phyloP scores from a whole-genome alignment of 1,139 yeast species.

The Torulaspora globosa region DNA sequence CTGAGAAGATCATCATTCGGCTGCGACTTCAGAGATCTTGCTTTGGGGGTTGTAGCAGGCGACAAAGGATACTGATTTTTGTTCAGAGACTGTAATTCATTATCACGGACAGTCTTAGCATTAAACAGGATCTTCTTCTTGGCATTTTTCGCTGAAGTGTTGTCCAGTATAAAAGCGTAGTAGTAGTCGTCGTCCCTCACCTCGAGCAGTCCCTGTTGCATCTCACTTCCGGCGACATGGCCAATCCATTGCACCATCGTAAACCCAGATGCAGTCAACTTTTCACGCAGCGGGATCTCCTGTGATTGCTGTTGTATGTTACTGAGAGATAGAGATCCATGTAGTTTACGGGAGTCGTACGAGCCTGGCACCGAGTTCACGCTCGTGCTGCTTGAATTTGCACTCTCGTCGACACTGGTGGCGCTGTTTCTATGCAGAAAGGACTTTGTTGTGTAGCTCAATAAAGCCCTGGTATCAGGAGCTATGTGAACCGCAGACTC shows the following conservation, averaged over 20 bases:
- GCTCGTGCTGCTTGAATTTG: constrained; percentile 7
- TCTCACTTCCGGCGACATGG: constrained; percentile 49
- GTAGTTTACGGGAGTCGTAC: constrained; percentile 21
- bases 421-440: constrained; percentile 22
- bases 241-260: constrained; percentile 45
- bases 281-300: constrained; percentile 39
- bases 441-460: constrained; percentile 27
- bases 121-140: constrained; percentile 78
- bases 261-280: constrained; percentile 41
- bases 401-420: constrained; percentile 9
- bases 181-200: constrained; percentile 50
- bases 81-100: constrained; percentile 17
- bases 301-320: constrained; percentile 33
- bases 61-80: constrained; percentile 24
- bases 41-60: constrained; percentile 42
- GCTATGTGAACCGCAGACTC: constrained; percentile 28
- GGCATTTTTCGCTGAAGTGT: constrained; percentile 81
- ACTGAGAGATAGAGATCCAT: constrained; percentile 32
- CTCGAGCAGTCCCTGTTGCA: constrained; percentile 58
- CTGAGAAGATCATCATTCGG: constrained; percentile 19
- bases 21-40: constrained; percentile 44
- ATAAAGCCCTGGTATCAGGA: constrained; percentile 26
- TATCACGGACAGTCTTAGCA: constrained; percentile 31
- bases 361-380: constrained; percentile 15
- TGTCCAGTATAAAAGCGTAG: constrained; percentile 87